A percentile compares a stretch with the other conserved stretches of the same genome.
phyloP scores from a whole-genome alignment of 352 stramenopile genomes.

The Aphanomyces euteiches region DNA sequence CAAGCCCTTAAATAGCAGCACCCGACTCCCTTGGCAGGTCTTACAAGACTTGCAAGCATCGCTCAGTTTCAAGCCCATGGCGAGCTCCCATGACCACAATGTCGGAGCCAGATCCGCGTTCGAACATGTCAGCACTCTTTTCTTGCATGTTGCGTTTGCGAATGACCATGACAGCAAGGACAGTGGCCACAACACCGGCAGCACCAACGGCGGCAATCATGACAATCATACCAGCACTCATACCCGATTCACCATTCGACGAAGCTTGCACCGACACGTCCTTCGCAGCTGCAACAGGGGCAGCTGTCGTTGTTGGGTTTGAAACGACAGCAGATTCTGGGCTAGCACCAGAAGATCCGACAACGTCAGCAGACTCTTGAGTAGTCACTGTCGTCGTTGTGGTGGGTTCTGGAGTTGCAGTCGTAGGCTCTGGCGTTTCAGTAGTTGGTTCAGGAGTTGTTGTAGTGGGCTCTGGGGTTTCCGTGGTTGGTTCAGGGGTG shows the following conservation, averaged over 20 bases:
- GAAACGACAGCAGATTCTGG: not conserved
- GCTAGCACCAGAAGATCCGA: not conserved
- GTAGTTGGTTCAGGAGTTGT: constrained; percentile 13
- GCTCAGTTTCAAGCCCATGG: too few relatives aligned
- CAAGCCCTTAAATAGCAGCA: too few relatives aligned
- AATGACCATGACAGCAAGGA: constrained; percentile 9
- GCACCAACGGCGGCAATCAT: not conserved
- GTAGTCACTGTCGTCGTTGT: too few relatives aligned
- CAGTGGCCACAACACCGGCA: not conserved
- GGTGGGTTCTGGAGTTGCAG: constrained; percentile 3
- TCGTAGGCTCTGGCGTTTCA: constrained; percentile 6
- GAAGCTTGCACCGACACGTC: not conserved
- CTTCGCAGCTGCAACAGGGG: not conserved
- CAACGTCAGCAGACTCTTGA: too few relatives aligned
- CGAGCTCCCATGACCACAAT: too few relatives aligned
- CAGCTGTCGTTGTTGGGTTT: not conserved
- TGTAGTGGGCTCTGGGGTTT: not conserved
- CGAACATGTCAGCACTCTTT: not conserved
- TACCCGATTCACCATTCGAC: not conserved
- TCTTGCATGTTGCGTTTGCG: not conserved
- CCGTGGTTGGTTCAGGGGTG: not conserved
- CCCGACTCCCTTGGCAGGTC: too few relatives aligned
- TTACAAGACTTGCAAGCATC: too few relatives aligned
- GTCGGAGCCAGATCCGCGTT: too few relatives aligned
- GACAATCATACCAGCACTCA: not conserved